Evolutionary conservation across 2,329 filamentous ascomycete genomes (phyloP), one percentile per base, ranked within the genome.

Genomic region (Xylaria sp.): DNA sequence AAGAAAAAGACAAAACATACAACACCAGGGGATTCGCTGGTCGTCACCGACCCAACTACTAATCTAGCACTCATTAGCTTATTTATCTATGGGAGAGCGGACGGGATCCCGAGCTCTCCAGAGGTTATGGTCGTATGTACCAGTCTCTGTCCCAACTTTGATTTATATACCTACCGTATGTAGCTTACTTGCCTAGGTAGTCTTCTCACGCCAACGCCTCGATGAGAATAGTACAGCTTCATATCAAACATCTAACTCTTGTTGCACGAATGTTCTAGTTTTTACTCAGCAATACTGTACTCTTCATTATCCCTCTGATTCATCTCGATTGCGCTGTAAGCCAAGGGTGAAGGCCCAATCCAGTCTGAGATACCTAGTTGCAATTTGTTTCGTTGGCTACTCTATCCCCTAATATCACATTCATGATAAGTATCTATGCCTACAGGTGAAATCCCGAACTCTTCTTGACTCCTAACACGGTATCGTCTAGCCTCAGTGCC

Each of bases 361-460:
- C 7, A 21, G 21, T 8, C 32, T 42, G 12, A 42, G 14, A 17
- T 17, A 9, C 32, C 42, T 42, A 1, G 27, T 53, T 51, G 32
- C 27, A 53, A 48, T 24, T 24, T 5, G 47, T 24, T 11, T 36
- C 7, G 21, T 32, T 50, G 36, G 27, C 51, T 63, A 45, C 36
- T 42, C 14, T 21, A 61, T 55, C 21, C 19, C 21, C 19, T n/a
- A 30, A 19, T 30, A 59, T 24, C n/a, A 2, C n/a, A 45, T 3
- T n/a, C 36, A 54, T 60, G 48, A 50, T 11, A 36, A 24, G 42
- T 42, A 19, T 34, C n/a, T 27, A 51, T 61, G 21, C 39, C 32
- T 27, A 51, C 48, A 24, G 32, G 45, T 14, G 4, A 51, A 34
- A 48, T 45, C 67, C 58, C 7, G 21, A 60, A 66, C 58, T 59